Conservation (phyloP, 2,329 filamentous ascomycete genomes). For the Pyricularia sp. region DNA sequence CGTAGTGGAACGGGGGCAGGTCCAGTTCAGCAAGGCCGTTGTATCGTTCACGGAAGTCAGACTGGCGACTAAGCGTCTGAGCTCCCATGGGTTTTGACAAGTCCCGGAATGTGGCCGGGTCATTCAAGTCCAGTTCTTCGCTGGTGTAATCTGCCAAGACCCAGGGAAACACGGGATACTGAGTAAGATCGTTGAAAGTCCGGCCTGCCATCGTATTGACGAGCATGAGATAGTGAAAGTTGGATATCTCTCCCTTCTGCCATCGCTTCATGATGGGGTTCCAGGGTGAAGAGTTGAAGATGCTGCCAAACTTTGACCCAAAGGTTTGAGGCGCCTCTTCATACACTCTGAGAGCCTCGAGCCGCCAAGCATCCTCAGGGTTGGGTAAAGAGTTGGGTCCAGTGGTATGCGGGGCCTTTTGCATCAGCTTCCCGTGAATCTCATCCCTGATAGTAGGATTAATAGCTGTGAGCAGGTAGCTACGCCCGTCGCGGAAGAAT, state of each 20-base stretch:
- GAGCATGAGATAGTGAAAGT: constrained; percentile 98
- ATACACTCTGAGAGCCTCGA: constrained; percentile 65
- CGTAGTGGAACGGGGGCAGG: constrained; percentile 89
- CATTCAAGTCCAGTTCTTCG: constrained; percentile 73
- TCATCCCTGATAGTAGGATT: constrained; percentile 64
- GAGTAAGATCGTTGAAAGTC: constrained; percentile 95
- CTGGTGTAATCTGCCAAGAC: constrained; percentile 92
- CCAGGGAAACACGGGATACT: constrained; percentile 98
- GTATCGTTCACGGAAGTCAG: constrained; percentile 73
- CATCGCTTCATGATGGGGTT: constrained; percentile 80
- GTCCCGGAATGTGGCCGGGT: constrained; percentile 79
- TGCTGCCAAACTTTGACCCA: constrained; percentile 79
- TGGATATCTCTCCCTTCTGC: constrained; percentile 90
- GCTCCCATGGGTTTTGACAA: constrained; percentile 94
- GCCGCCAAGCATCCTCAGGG: constrained; percentile 80
- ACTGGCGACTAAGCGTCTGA: constrained; percentile 62
- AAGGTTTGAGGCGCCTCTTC: constrained; percentile 51
- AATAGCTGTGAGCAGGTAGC: constrained; percentile 80
- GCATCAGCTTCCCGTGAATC: constrained; percentile 61
- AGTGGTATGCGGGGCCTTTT: constrained; percentile 68
- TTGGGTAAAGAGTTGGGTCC: constrained; percentile 57
- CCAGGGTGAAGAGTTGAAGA: constrained; percentile 73
- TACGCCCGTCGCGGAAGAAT: constrained; percentile 93
- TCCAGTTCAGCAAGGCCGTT: constrained; percentile 82
- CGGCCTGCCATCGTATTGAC: constrained; percentile 94